A percentile compares a stretch with the other conserved stretches of the same genome.
Evolutionary conservation across 306 rosid genomes (phyloP).

Genomic region (Rosa rugosa): DNA sequence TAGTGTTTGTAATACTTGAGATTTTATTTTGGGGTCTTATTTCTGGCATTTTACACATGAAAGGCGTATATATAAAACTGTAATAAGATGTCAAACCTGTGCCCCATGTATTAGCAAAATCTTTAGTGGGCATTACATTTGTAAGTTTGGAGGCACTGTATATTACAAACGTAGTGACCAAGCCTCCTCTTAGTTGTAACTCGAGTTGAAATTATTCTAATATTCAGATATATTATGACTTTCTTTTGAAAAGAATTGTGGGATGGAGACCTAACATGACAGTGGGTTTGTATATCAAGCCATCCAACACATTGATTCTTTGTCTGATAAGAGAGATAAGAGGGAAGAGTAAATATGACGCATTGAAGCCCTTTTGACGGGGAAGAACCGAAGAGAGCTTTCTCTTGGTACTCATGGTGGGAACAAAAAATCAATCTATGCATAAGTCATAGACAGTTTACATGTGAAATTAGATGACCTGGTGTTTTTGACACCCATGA

Average conservation of each 20-base stretch:
- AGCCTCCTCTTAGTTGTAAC: neutral
- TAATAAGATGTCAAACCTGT: constrained; percentile 8
- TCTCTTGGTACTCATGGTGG: no score
- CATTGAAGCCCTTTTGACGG: no score
- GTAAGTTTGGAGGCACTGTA: neutral
- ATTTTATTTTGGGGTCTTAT: constrained; percentile 59
- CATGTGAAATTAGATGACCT: no score
- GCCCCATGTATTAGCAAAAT: constrained; percentile 17
- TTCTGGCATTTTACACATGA: constrained; percentile 63
- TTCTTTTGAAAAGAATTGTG: neutral
- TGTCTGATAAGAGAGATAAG: no score
- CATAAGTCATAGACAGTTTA: no score
- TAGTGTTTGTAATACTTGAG: constrained; percentile 55
- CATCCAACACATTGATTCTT: no score
- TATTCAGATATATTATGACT: neutral
- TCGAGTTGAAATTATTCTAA: neutral
- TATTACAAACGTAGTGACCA: neutral
- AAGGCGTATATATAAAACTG: constrained; percentile 53
- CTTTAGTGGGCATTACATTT: constrained; percentile 12
- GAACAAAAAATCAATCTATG: no score
- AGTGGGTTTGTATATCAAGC: no score
- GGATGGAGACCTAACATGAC: neutral
- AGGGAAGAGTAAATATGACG: no score
- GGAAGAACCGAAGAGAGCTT: no score
- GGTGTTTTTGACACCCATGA: no score